phyloP scores from a whole-genome alignment of 2,329 filamentous ascomycete genomes.

The Lecanicillium sp. region DNA sequence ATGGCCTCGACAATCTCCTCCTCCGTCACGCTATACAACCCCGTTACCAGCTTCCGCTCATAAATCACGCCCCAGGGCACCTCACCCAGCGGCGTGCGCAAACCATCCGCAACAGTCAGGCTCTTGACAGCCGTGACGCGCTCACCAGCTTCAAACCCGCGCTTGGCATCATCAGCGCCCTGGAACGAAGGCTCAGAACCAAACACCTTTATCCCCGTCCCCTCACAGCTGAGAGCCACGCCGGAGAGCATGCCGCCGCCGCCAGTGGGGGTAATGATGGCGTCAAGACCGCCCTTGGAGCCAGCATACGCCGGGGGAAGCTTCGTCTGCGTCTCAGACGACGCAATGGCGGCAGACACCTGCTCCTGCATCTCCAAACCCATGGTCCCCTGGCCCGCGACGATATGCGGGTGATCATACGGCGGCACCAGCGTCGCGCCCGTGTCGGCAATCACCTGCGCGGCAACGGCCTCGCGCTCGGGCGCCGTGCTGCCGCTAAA shows the following conservation, averaged over 20 bases:
- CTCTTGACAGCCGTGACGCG: conserved; percentile 63
- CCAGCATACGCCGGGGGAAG: conserved; percentile 9
- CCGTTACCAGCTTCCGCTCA: conserved; percentile 59
- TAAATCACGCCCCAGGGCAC: conserved; percentile 73
- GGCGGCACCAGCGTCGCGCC: conserved; percentile 77
- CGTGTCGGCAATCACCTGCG: conserved; percentile 60
- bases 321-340: conserved; percentile 9
- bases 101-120: conserved; percentile 80
- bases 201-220: conserved; percentile 69
- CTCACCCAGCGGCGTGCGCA: conserved; percentile 73
- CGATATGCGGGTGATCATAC: conserved; percentile 87
- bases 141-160: conserved; percentile 57
- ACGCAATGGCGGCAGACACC: conserved; percentile 45
- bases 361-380: conserved; percentile 77
- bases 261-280: conserved; percentile 75
- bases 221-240: conserved; percentile 66
- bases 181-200: conserved; percentile 78
- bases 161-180: conserved; percentile 74
- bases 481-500: conserved; percentile 74
- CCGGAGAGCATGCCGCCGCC: conserved; percentile 86
- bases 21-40: conserved; percentile 69
- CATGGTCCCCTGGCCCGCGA: conserved; percentile 87
- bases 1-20: conserved; percentile 73
- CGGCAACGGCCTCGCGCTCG: conserved; percentile 74
- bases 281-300: conserved; percentile 50